Percentiles rank a stretch among this genome's conserved stretches.
Conservation (phyloP, 257 asterid genomes). For the Jaltomata sinuosa region DNA sequence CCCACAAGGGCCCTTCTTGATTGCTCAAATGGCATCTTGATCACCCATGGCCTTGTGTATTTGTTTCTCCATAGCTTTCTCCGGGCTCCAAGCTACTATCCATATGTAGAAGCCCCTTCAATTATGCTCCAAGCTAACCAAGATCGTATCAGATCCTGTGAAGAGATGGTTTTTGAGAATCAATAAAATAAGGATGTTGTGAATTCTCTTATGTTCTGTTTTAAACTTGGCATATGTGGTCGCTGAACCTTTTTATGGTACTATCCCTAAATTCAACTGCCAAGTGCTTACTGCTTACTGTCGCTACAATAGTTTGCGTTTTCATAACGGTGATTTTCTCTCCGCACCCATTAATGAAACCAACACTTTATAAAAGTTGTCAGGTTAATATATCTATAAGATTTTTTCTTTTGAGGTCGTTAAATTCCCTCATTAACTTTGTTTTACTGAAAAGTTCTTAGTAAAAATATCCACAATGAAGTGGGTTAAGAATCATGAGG, state of each 20-base stretch:
- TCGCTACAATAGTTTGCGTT: not conserved
- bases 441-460: not conserved
- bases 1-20: too few relatives aligned
- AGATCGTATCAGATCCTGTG: too few relatives aligned
- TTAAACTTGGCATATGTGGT: not conserved
- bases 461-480: too few relatives aligned
- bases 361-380: not conserved
- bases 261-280: not conserved
- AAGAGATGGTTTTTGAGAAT: not conserved
- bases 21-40: too few relatives aligned
- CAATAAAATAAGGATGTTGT: not conserved
- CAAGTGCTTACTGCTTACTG: not conserved
- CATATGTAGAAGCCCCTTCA: too few relatives aligned
- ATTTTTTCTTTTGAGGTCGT: not conserved
- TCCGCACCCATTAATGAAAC: not conserved
- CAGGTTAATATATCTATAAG: too few relatives aligned
- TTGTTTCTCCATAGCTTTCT: too few relatives aligned
- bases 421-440: not conserved
- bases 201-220: not conserved
- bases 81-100: too few relatives aligned
- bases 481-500: too few relatives aligned
- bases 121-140: too few relatives aligned
- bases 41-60: too few relatives aligned
- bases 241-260: not conserved
- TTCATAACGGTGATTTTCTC: too few relatives aligned